phyloP scores from a whole-genome alignment of 1,139 yeast species.

The Saccharomycopsis hybrid region DNA sequence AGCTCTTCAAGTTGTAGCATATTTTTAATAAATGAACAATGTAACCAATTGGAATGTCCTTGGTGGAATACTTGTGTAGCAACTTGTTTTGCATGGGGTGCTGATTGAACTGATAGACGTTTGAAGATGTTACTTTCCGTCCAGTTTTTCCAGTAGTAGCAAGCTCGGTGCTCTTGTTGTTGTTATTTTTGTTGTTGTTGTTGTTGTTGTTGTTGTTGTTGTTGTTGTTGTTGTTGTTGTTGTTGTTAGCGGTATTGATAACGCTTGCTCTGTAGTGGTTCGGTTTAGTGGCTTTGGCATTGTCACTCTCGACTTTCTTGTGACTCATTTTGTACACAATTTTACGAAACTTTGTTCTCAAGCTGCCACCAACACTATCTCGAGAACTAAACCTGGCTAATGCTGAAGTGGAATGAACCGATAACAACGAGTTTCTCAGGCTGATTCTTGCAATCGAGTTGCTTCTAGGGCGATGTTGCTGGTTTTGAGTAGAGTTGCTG shows the following conservation, averaged over 20 bases:
- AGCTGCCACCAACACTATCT: background rate
- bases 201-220: background rate
- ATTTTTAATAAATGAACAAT: slow-evolving; percentile 50
- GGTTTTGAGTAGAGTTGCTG: background rate
- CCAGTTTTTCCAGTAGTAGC: background rate
- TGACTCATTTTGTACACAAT: slow-evolving; percentile 1
- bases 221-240: background rate
- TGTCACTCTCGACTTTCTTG: no score
- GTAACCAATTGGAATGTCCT: slow-evolving; percentile 66
- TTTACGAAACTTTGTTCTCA: slow-evolving; percentile 4
- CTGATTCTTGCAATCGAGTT: background rate
- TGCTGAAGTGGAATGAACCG: background rate
- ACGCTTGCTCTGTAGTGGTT: no score
- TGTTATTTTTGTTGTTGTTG: background rate
- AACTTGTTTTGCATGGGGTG: slow-evolving; percentile 61
- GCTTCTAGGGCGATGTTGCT: background rate
- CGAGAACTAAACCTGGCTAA: background rate
- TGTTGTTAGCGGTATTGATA: background rate
- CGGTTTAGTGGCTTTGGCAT: no score
- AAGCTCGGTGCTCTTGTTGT: background rate
- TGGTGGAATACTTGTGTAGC: slow-evolving; percentile 50
- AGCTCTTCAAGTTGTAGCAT: slow-evolving; percentile 47
- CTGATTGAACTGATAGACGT: slow-evolving; percentile 14
- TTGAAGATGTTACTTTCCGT: background rate
- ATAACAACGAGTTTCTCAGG: background rate